Base-by-base conservation (phyloP, 768 basidiomycete species). In the button mushroom (Agaricus bisporus) region DNA sequence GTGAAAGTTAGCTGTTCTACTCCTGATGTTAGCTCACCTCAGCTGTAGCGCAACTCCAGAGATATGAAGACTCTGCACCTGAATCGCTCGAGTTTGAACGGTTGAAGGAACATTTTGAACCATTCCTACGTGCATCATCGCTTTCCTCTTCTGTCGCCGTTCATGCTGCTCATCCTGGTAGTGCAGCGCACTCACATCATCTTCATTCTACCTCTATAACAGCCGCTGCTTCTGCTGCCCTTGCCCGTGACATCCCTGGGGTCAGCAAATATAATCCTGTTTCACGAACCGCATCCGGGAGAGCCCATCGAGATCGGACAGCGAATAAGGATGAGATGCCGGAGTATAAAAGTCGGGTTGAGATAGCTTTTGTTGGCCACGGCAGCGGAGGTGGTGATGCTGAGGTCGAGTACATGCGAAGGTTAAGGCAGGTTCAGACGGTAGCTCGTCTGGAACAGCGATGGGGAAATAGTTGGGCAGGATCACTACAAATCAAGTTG, bases 61-160 rank as follows among this genome's bases (percentile, higher is more conserved):
- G 88, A 69, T 81, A 79, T 54, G 89, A 95, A 75, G 91, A 95
- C 61, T 85, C 86, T 20, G 86, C 86, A 0, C 83, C 88, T 9
- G 92, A 91, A 54, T 80, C 82, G 10, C 71, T 93, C 58, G 95
- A 97, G 68, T 94, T 97, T 64, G 97, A 99, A 60, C 82, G 87
- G 56, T 69, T 99, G 61, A 95, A 95, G 71, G 93, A 97, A 62
- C 95, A 98, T 69, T 94, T 98, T 73, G 97, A 98, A 66, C 89
- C 92, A 51, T 89, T 91, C 74, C 73, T 99, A 69, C 85, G 92
- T 70, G 81, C 87, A 76, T 83, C 88, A 57, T 80, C 85, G 56
- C 74, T 81, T 69, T 83, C 86, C 64, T 77, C 85, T 69, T 84
- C 84, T 66, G 74, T 80, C 62, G 61, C 67, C 56, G 71, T 76